Conservation (phyloP, 169 alveolate genomes). For the Plasmodium gallinaceum region DNA sequence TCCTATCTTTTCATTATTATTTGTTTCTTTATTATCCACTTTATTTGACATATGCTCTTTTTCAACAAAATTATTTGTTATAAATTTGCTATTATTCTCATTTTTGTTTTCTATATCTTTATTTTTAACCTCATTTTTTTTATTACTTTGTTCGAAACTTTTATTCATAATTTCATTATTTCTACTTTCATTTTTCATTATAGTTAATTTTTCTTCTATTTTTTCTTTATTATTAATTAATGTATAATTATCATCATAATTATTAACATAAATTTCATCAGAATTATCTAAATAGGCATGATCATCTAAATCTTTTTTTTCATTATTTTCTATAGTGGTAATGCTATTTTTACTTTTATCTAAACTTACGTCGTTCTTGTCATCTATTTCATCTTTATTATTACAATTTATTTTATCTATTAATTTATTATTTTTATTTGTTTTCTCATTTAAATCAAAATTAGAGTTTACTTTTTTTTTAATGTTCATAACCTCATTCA, state of each 20-base stretch:
- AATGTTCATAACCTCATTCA: background rate
- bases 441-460: background rate
- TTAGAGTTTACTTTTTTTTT: conserved; percentile 1
- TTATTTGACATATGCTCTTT: too few relatives aligned
- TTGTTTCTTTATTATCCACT: too few relatives aligned
- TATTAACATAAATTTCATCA: background rate
- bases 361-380: background rate
- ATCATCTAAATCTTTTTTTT: background rate
- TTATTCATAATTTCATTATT: background rate
- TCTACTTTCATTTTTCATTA: background rate
- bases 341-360: background rate
- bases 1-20: background rate
- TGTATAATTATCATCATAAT: background rate
- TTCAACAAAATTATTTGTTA: too few relatives aligned
- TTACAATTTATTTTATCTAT: background rate
- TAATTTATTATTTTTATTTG: background rate
- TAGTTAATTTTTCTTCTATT: background rate
- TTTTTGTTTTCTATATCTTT: too few relatives aligned
- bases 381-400: background rate
- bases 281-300: background rate
- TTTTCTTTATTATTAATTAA: background rate
- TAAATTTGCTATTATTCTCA: too few relatives aligned
- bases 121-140: background rate
- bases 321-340: background rate
- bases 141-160: background rate